Percentiles rank a stretch among this genome's conserved stretches.
Conservation (phyloP, 306 rosid species). For the Pueraria montana region DNA sequence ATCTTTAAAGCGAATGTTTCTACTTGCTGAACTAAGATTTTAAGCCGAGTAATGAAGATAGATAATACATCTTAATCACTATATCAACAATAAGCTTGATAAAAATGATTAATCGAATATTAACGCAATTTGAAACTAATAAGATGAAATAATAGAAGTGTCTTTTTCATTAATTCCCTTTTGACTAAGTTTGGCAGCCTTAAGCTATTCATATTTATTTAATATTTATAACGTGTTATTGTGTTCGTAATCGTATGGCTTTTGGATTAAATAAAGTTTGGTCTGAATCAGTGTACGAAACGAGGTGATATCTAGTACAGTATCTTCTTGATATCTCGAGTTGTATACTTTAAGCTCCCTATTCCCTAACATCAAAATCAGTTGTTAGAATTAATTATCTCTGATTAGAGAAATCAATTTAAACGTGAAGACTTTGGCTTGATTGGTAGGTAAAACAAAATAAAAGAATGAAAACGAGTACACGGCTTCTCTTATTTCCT, state of each 20-base stretch:
- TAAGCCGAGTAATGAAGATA: too few species aligned
- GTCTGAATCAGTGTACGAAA: neutral
- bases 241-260: neutral
- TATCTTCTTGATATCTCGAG: neutral
- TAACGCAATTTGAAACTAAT: neutral
- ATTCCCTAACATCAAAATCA: neutral
- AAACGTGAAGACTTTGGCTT: neutral
- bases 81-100: neutral
- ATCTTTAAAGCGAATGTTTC: neutral
- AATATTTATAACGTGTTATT: neutral
- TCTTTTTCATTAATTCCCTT: neutral
- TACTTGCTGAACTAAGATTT: too few species aligned
- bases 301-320: neutral
- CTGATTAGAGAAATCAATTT: neutral
- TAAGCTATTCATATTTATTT: neutral
- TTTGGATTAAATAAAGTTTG: neutral
- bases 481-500: neutral
- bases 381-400: conserved; percentile 11
- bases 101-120: neutral
- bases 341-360: neutral
- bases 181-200: neutral
- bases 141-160: neutral
- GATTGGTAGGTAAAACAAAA: neutral
- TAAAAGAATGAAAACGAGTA: neutral
- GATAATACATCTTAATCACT: neutral